Conservation (phyloP, 768 basidiomycete species). For the Tylopilus intermedius region DNA sequence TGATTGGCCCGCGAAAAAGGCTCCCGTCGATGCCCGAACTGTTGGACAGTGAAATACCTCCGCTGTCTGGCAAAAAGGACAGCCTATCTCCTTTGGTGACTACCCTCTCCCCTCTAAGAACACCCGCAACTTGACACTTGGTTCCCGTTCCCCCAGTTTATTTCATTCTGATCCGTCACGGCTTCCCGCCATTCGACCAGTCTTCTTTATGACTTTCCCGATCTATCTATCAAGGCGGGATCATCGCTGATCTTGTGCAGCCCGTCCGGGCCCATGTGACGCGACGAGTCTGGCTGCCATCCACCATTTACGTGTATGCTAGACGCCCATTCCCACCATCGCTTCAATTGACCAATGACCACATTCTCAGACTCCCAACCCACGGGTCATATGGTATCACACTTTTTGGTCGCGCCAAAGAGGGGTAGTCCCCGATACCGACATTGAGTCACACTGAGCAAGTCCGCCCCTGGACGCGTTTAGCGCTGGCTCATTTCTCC, state of each 20-base stretch:
- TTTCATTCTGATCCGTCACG: background rate
- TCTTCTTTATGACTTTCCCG: background rate
- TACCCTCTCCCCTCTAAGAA: background rate
- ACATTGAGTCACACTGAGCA: no score
- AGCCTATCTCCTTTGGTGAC: conserved; percentile 1
- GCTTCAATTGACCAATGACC: conserved; percentile 1
- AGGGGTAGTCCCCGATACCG: background rate
- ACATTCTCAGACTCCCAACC: background rate
- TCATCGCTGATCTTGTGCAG: background rate
- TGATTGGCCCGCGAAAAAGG: conserved; percentile 3
- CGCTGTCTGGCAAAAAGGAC: background rate
- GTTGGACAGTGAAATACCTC: background rate
- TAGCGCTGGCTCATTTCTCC: background rate
- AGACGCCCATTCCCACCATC: background rate
- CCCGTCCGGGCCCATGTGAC: background rate
- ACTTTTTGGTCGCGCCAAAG: background rate
- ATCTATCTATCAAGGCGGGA: background rate
- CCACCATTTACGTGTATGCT: conserved; percentile 2
- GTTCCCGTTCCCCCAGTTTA: background rate
- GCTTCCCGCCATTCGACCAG: conserved; percentile 2
- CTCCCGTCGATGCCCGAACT: background rate
- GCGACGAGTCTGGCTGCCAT: background rate
- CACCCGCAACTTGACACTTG: background rate
- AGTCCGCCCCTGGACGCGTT: background rate
- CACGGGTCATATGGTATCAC: background rate